Conservation (phyloP, 139 green algal genomes). For the Protoeuglena noctilucae region DNA sequence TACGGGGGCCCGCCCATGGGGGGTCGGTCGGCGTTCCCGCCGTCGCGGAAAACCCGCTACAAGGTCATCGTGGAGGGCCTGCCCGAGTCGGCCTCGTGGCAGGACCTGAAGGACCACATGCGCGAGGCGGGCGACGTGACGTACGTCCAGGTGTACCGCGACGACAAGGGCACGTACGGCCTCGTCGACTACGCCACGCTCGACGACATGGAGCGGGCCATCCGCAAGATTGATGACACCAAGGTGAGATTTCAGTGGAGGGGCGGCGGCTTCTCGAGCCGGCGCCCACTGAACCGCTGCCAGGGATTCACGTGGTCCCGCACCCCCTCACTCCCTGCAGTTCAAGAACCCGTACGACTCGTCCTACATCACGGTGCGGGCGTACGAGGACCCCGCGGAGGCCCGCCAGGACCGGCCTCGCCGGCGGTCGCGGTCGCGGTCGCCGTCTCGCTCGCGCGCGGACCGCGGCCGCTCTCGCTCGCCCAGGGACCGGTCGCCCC, state of each 20-base stretch:
- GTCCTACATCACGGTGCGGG: background rate
- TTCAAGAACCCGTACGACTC: background rate
- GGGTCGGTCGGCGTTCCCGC: constrained; percentile 9
- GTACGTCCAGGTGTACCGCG: constrained; percentile 35
- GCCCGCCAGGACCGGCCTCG: too few species aligned
- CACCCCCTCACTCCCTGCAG: too few species aligned
- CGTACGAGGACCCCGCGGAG: background rate
- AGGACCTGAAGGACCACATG: constrained; percentile 90
- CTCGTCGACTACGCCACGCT: constrained; percentile 45
- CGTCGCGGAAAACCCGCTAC: constrained; percentile 32
- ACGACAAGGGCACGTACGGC: constrained; percentile 27
- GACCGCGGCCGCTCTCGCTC: background rate
- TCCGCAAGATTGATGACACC: constrained; percentile 45
- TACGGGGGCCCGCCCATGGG: constrained; percentile 6
- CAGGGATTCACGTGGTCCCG: too few species aligned
- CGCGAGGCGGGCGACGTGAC: constrained; percentile 25
- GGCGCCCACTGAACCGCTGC: too few species aligned
- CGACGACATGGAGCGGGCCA: constrained; percentile 18
- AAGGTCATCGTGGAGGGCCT: constrained; percentile 57
- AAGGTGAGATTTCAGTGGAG: too few species aligned
- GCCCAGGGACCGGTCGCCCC: background rate
- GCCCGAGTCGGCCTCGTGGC: constrained; percentile 68
- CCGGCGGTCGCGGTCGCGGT: background rate
- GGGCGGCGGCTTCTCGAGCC: too few species aligned
- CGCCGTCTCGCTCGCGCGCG: background rate